Conservation (phyloP, 2,329 filamentous ascomycete genomes). For the Colletotrichum costaricense region DNA sequence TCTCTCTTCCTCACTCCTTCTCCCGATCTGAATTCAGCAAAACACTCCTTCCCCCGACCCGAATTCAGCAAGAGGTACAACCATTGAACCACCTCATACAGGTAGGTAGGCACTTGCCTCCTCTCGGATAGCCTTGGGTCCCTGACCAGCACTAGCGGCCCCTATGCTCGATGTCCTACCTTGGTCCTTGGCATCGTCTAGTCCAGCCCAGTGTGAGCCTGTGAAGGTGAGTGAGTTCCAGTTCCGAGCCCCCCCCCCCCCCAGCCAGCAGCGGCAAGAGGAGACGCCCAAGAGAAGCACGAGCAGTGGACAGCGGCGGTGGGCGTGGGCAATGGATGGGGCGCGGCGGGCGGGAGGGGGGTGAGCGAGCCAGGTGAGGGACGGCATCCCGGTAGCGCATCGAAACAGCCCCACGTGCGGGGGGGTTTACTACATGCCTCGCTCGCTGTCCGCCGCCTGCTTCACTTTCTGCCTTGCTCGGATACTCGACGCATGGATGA, state of each 20-base stretch:
- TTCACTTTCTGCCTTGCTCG: neutral
- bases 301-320: neutral
- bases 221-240: neutral
- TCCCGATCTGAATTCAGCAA: neutral
- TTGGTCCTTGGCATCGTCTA: neutral
- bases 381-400: conserved; percentile 33
- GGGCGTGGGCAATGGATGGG: neutral
- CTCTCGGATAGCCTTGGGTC: no score
- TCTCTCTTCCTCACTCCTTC: neutral
- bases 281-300: neutral
- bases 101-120: neutral
- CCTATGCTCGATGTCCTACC: neutral
- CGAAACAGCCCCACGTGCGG: conserved; percentile 35
- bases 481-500: neutral
- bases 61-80: neutral
- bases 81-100: neutral
- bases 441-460: neutral
- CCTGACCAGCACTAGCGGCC: neutral
- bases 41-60: neutral
- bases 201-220: neutral
- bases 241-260: neutral
- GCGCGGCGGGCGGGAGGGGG: conserved; percentile 3
- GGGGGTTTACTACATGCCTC: conserved; percentile 18
- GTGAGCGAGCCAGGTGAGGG: neutral
- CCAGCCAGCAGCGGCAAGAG: neutral